A percentile compares a stretch with the other conserved stretches of the same genome.
phyloP scores from a whole-genome alignment of 768 basidiomycete genomes.

The Kwoniella sp. region DNA sequence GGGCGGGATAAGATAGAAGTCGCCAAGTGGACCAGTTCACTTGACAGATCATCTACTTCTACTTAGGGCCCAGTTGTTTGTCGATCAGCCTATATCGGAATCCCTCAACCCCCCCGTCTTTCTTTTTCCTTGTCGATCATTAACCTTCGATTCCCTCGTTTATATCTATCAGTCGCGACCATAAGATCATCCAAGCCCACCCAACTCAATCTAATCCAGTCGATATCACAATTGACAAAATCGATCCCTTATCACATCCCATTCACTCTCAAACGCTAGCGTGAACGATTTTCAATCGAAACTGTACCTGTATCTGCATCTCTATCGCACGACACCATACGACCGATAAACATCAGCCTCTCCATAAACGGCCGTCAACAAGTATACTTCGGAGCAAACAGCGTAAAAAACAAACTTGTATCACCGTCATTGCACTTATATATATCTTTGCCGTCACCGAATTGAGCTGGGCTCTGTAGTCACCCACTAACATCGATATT shows the following conservation, averaged over 20 bases:
- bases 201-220: not conserved
- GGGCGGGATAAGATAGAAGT: too few species aligned
- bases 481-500: not conserved
- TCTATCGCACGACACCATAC: not conserved
- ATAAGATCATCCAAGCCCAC: too few species aligned
- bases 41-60: too few species aligned
- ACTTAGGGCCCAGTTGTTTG: too few species aligned
- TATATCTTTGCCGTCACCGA: not conserved
- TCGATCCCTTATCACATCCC: not conserved
- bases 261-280: not conserved
- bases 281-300: not conserved
- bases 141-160: too few species aligned
- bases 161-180: not conserved
- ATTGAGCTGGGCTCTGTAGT: not conserved
- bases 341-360: not conserved
- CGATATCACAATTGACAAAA: not conserved
- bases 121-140: too few species aligned
- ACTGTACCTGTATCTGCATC: not conserved
- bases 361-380: not conserved
- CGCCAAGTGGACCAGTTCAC: too few species aligned
- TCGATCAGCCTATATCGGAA: too few species aligned
- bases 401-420: not conserved
- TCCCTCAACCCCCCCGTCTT: too few species aligned
- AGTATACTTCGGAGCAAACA: not conserved
- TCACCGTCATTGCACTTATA: not conserved